Percentiles rank a stretch among this genome's conserved stretches.
phyloP scores from a whole-genome alignment of 1,284 basidiomycete genomes.

The Ustilago xerochloae region DNA sequence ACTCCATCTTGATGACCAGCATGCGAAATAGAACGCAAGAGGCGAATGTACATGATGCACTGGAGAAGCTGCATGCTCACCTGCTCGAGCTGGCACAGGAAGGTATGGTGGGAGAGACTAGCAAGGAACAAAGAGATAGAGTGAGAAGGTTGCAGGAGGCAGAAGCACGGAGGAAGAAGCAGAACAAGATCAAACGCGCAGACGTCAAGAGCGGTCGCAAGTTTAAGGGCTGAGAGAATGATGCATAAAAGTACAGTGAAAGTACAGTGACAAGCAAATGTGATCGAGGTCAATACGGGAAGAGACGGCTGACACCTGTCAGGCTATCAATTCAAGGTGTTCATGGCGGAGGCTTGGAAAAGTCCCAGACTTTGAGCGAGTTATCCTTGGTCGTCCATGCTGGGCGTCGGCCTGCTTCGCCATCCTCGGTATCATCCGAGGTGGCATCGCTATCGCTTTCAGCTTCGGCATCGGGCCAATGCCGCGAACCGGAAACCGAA shows the following conservation, averaged over 20 bases:
- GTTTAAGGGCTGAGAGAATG: constrained; percentile 42
- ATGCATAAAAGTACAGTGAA: not conserved
- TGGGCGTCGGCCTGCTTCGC: no score
- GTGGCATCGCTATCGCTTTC: constrained; percentile 5
- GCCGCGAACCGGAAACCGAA: constrained; percentile 41
- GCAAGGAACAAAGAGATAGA: constrained; percentile 26
- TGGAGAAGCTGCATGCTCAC: constrained; percentile 47
- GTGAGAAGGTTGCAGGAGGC: constrained; percentile 37
- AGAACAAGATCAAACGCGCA: constrained; percentile 44
- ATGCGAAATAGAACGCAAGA: constrained; percentile 43
- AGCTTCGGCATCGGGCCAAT: constrained; percentile 13
- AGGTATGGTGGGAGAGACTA: constrained; percentile 41
- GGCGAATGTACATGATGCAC: constrained; percentile 44
- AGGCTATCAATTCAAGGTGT: not conserved
- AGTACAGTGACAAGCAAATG: no score
- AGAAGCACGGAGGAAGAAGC: constrained; percentile 43
- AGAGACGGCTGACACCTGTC: not conserved
- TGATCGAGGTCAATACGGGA: not conserved
- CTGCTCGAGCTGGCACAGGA: constrained; percentile 34
- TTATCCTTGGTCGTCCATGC: constrained; percentile 36
- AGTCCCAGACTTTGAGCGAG: constrained; percentile 36
- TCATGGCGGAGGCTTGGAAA: constrained; percentile 29
- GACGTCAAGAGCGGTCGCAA: constrained; percentile 49
- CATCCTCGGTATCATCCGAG: constrained; percentile 3
- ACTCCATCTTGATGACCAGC: constrained; percentile 34